Evolutionary conservation across 805 yeast genomes (phyloP).

Genomic region (Tetrapisispora pingtungensis): DNA sequence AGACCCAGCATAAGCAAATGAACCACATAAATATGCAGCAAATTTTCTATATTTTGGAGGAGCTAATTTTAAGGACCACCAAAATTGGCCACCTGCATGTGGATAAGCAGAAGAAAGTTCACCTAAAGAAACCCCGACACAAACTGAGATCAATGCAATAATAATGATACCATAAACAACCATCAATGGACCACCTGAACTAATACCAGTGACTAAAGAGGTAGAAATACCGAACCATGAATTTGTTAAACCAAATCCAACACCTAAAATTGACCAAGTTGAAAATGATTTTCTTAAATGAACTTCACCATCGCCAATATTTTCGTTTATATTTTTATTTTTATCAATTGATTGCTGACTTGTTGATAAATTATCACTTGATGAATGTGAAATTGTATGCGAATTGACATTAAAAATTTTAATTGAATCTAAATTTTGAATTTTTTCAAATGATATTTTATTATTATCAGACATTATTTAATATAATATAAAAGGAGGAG

Average conservation of each 20-base stretch:
- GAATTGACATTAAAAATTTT: neutral
- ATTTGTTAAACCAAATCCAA: conserved; percentile 53
- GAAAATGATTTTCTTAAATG: conserved; percentile 35
- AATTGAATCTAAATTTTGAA: neutral
- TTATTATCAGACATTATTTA: neutral
- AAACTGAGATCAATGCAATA: conserved; percentile 39
- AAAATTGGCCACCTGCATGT: conserved; percentile 56
- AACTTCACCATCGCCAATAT: conserved; percentile 15
- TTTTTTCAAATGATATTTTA: neutral
- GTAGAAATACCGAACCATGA: conserved; percentile 61
- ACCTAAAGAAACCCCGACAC: conserved; percentile 43
- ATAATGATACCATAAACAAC: conserved; percentile 50
- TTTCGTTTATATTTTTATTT: neutral
- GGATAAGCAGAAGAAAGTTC: conserved; percentile 51
- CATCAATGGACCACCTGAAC: conserved; percentile 52
- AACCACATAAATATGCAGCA: conserved; percentile 51
- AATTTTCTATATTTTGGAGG: conserved; percentile 36
- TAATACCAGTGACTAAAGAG: conserved; percentile 45
- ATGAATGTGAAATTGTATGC: neutral
- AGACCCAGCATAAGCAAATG: conserved; percentile 56
- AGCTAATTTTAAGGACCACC: conserved; percentile 49
- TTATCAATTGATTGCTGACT: neutral
- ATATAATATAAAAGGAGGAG: too few relatives aligned
- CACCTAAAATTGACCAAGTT: conserved; percentile 43
- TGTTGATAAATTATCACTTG: neutral